Evolutionary conservation across 257 asterid species (phyloP), one percentile per base, ranked within the genome.

Genomic region (Scutellaria baicalensis): DNA sequence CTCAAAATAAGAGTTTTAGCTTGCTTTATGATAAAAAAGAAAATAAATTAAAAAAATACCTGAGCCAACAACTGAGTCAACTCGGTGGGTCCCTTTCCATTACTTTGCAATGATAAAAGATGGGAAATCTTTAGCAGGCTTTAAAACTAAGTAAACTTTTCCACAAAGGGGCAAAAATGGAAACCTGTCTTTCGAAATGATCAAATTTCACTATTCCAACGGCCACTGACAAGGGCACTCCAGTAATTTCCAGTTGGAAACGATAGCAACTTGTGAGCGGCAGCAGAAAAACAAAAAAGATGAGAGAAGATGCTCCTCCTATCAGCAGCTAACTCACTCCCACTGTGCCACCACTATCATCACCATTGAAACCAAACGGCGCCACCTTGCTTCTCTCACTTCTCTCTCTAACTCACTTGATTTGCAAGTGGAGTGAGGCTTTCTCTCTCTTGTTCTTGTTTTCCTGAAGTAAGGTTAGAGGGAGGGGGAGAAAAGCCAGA

Each of bases 251-350:
- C 40, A 7, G 10, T 8, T 8, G 57, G 11, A 16, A 52, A 42
- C 56, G 74, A 83, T 56, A 66, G 72, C 85, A 54, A 76, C 83
- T 43, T 52, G 56, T 40, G 77, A 83, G 82, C 89, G 71, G 86
- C 79, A 55, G 70, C 48, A 27, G 63, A 42, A 18, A 70, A 56
- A 50, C 36, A 27, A 63, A 55, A 54, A 60, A 62, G 50, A 69
- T 20, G 42, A 55, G 42, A 55, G 56, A 60, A 70, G 48, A 66
- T 75, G 78, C 79, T 60, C 40, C 64, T 44, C n/a, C n/a, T n/a
- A n/a, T n/a, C n/a, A 72, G 73, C 82, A 65, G 84, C 89, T 69
- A 23, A 10, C 68, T 38, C 83, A 51, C 72, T 54, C 64, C 76
- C 63, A 68, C 65, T 70, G 20, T 59, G 18, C 68, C 59, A 44